phyloP scores from a whole-genome alignment of 352 stramenopile genomes.

The Phytophthora citrophthora region DNA sequence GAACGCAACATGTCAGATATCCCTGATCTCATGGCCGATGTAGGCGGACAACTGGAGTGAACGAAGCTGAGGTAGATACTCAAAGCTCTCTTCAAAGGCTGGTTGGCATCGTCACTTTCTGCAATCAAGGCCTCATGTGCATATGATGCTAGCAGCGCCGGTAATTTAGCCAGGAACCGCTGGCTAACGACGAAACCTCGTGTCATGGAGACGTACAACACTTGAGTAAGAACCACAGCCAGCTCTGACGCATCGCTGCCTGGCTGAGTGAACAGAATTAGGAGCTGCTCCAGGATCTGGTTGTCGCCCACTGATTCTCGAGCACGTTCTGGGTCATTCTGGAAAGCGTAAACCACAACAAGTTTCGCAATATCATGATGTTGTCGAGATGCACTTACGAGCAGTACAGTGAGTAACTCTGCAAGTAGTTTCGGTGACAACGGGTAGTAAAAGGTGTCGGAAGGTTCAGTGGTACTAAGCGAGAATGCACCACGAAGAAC shows the following conservation, averaged over 20 bases:
- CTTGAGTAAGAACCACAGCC: constrained; percentile 51
- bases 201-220: constrained; percentile 57
- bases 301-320: constrained; percentile 55
- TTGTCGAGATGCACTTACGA: constrained; percentile 53
- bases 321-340: constrained; percentile 39
- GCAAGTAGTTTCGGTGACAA: constrained; percentile 59
- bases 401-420: constrained; percentile 67
- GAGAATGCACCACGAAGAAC: constrained; percentile 49
- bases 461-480: constrained; percentile 2
- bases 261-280: constrained; percentile 71
- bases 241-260: constrained; percentile 32
- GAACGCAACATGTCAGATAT: constrained; percentile 54
- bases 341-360: constrained; percentile 64
- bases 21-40: constrained; percentile 33
- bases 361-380: constrained; percentile 49
- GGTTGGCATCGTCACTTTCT: constrained; percentile 15
- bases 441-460: constrained; percentile 45
- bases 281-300: constrained; percentile 69
- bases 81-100: constrained; percentile 46
- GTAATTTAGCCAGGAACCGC: constrained; percentile 62
- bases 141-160: constrained; percentile 42
- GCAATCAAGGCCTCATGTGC: constrained; percentile 4
- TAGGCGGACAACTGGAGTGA: constrained; percentile 27
- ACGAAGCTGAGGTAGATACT: constrained; percentile 65
- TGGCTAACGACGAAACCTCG: constrained; percentile 56